These are phyloP conservation scores for Alternaria sp. DNA, from an alignment of 2,329 filamentous ascomycete species.

Conservation along the genomic window DNA sequence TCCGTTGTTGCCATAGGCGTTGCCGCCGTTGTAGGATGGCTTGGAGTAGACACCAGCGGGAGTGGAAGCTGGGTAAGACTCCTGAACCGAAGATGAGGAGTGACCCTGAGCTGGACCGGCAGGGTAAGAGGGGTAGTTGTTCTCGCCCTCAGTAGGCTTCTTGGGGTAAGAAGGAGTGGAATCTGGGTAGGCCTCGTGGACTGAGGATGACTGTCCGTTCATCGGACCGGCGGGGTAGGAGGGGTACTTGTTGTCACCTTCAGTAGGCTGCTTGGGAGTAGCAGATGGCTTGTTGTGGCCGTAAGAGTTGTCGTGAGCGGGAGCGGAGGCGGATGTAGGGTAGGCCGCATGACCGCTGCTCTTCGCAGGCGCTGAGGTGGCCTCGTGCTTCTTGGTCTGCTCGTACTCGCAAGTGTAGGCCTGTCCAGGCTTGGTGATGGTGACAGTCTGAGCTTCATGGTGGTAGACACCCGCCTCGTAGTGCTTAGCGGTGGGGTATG, in stretches of 20 bases:
- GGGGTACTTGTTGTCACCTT: conserved; percentile 10
- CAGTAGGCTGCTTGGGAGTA: conserved; percentile 13
- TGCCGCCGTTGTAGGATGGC: conserved; percentile 1
- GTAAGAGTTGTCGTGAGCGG: conserved; percentile 11
- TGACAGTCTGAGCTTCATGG: conserved; percentile 37
- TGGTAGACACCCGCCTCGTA: conserved; percentile 38
- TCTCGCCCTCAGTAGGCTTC: not conserved
- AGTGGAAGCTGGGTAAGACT: not conserved
- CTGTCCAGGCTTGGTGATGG: conserved; percentile 40
- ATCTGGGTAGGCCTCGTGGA: not conserved
- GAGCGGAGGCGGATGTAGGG: conserved; percentile 13
- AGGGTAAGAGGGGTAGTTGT: conserved; percentile 5
- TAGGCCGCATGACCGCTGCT: conserved; percentile 4
- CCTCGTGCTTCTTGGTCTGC: conserved; percentile 25
- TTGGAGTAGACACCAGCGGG: conserved; percentile 1
- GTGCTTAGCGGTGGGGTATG: conserved; percentile 31
- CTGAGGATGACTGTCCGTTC: not conserved
- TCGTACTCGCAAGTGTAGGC: conserved; percentile 40
- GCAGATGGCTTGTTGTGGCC: conserved; percentile 12
- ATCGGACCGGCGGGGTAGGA: not conserved
- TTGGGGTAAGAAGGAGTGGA: not conserved
- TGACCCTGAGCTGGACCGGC: not conserved
- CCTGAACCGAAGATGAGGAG: not conserved
- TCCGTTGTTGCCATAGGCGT: conserved; percentile 1
- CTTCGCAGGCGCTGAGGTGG: conserved; percentile 10